phyloP scores from a whole-genome alignment of 2,329 filamentous ascomycete species.

The Aspergillus ochraceus region DNA sequence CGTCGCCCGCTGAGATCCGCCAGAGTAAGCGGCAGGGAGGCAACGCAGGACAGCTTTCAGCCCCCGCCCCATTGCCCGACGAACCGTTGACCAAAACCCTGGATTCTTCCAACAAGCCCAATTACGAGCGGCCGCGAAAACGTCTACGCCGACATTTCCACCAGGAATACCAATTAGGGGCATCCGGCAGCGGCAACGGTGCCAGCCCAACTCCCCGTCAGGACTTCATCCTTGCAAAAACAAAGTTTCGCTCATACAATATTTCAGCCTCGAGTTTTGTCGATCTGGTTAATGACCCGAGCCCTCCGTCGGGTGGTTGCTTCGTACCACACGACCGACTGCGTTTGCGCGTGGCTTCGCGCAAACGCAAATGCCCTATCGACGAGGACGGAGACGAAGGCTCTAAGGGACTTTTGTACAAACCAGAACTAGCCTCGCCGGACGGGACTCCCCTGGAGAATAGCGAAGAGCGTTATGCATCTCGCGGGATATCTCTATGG shows the following conservation, averaged over 20 bases:
- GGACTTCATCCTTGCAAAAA: constrained; percentile 47
- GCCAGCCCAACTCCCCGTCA: constrained; percentile 25
- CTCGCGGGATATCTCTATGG: constrained; percentile 44
- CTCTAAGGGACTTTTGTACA: constrained; percentile 26
- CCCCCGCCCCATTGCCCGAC: constrained; percentile 22
- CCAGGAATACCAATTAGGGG: constrained; percentile 35
- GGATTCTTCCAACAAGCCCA: constrained; percentile 27
- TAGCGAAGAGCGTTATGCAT: constrained; percentile 41
- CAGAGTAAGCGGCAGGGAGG: constrained; percentile 13
- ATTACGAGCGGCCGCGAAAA: constrained; percentile 37
- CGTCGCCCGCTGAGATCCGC: constrained; percentile 27
- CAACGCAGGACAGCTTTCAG: constrained; percentile 12
- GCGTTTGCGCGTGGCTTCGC: constrained; percentile 43
- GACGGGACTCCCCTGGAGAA: constrained; percentile 28
- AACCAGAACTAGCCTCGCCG: constrained; percentile 26
- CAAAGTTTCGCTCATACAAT: constrained; percentile 45
- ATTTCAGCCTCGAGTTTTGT: constrained; percentile 42
- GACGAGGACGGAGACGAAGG: constrained; percentile 33
- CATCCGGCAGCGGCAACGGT: constrained; percentile 5
- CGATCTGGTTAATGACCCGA: constrained; percentile 45
- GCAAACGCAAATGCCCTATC: constrained; percentile 42
- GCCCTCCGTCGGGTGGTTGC: constrained; percentile 21
- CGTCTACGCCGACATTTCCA: constrained; percentile 42
- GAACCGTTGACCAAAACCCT: constrained; percentile 31
- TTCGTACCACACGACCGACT: constrained; percentile 39